phyloP scores from a whole-genome alignment of 2,329 filamentous ascomycete species.

The Nothophaeocryptopus gaeumannii region DNA sequence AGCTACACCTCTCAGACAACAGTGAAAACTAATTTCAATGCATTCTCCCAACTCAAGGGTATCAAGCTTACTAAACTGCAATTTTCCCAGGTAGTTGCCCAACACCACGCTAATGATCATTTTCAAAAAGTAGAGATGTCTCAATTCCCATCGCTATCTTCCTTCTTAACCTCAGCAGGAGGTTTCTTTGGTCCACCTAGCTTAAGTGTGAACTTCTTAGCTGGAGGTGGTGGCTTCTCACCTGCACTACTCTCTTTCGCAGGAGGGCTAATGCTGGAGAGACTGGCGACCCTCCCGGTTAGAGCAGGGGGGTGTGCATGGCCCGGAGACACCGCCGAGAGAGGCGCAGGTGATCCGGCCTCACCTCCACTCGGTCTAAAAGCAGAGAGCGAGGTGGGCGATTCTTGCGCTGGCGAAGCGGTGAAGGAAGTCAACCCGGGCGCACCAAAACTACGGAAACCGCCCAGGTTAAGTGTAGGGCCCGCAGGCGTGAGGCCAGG shows the following conservation, averaged over 20 bases:
- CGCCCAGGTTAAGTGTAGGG: conserved; percentile 26
- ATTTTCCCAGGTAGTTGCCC: no score
- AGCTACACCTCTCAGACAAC: no score
- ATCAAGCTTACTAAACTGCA: no score
- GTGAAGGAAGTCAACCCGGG: conserved; percentile 8
- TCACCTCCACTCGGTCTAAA: no score
- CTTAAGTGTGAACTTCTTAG: conserved; percentile 31
- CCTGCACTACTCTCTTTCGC: conserved; percentile 1
- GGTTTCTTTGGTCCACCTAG: conserved; percentile 6
- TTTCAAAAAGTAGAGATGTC: no score
- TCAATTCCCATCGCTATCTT: no score
- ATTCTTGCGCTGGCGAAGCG: neutral
- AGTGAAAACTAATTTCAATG: no score
- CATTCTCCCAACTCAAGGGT: no score
- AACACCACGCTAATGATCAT: no score
- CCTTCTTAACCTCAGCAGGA: no score
- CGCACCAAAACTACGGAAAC: conserved; percentile 26
- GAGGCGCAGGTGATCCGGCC: conserved; percentile 3
- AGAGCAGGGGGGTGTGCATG: conserved; percentile 15
- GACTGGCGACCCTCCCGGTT: conserved; percentile 14
- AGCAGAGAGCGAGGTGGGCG: no score
- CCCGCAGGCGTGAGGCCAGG: conserved; percentile 17
- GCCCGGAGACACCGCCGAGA: neutral
- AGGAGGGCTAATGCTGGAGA: conserved; percentile 7
- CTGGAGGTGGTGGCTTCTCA: conserved; percentile 2